Conservation (phyloP, 179 eudicot species). For the Beta corolliflora region DNA sequence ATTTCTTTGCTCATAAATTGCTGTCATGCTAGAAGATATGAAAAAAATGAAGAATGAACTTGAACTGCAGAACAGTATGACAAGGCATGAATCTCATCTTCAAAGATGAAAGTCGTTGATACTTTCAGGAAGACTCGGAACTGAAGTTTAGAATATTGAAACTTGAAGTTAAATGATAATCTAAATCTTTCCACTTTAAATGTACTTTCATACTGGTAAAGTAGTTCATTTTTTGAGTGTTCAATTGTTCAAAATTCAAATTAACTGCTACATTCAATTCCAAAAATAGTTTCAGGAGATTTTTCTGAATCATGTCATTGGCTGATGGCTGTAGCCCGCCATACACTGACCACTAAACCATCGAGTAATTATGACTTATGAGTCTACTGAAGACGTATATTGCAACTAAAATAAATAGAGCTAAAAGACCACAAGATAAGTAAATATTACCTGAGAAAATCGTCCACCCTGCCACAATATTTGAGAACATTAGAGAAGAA, state of each 20-base stretch:
- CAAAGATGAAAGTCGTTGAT: background rate
- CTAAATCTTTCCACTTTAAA: background rate
- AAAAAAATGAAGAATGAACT: background rate
- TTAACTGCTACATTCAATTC: background rate
- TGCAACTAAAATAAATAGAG: background rate
- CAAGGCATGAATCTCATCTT: background rate
- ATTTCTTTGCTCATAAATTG: background rate
- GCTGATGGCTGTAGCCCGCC: background rate
- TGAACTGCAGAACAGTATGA: constrained; percentile 7
- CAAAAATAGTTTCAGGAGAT: too few relatives aligned
- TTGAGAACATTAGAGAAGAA: constrained; percentile 17
- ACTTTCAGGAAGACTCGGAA: background rate
- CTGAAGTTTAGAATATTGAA: background rate
- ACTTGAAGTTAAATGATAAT: background rate
- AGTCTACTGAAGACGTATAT: background rate
- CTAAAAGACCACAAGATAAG: background rate
- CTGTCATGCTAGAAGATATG: background rate
- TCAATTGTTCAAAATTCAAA: background rate
- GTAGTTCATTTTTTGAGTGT: background rate
- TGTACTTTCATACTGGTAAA: background rate
- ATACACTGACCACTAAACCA: background rate
- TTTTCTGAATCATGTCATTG: too few relatives aligned
- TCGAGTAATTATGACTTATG: background rate
- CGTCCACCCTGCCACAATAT: constrained; percentile 74
- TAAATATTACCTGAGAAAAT: constrained; percentile 70